phyloP scores from a whole-genome alignment of 208 protist genomes.

The Trypanosoma platydactyli region DNA sequence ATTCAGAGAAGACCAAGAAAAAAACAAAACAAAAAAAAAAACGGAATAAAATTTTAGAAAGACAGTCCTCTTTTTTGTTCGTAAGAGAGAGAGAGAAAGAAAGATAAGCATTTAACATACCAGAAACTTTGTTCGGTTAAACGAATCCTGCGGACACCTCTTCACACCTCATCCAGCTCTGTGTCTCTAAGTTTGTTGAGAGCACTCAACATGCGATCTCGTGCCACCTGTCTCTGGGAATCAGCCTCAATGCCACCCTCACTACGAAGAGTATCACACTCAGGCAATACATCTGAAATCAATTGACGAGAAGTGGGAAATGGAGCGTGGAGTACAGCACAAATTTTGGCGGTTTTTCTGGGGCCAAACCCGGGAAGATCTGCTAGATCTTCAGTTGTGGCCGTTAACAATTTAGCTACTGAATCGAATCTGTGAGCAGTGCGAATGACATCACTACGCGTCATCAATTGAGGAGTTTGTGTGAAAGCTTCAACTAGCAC shows the following conservation, averaged over 20 bases:
- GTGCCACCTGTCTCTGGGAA: conserved; percentile 6
- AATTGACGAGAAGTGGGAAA: conserved; percentile 49
- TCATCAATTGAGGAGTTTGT: conserved; percentile 72
- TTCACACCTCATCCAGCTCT: conserved; percentile 35
- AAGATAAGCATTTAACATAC: too few species aligned
- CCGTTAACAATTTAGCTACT: conserved; percentile 55
- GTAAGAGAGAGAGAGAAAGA: conserved; percentile 1
- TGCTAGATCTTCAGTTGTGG: conserved; percentile 31
- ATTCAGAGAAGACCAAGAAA: too few species aligned
- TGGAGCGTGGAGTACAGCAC: conserved; percentile 50
- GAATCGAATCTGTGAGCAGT: conserved; percentile 50
- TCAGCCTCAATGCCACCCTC: not conserved
- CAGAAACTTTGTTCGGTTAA: too few species aligned
- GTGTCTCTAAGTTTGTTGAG: conserved; percentile 26
- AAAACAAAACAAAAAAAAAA: conserved; percentile 18
- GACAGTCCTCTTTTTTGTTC: too few species aligned
- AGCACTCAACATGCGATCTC: conserved; percentile 38
- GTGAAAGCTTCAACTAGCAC: conserved; percentile 68
- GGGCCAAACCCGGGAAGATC: conserved; percentile 55
- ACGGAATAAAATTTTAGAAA: not conserved
- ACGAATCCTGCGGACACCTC: too few species aligned
- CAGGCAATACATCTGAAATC: conserved; percentile 41
- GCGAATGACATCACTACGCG: conserved; percentile 59
- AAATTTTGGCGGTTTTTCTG: conserved; percentile 53
- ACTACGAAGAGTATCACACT: not conserved